Conservation (phyloP, 2,329 filamentous ascomycete species). For the Akanthomyces uredinophilus region DNA sequence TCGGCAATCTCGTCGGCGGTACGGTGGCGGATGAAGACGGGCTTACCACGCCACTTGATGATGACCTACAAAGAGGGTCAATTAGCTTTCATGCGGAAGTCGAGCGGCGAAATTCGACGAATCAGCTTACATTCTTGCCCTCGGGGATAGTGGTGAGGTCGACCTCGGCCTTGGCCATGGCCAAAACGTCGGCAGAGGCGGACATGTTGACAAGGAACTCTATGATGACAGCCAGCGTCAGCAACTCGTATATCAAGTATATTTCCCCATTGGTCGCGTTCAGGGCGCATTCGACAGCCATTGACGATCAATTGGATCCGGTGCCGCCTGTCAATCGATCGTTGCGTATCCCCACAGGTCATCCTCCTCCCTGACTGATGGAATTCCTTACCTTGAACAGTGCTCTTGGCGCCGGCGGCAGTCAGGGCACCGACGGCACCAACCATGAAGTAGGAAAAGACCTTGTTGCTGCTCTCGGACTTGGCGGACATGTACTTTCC, state of each 20-base stretch:
- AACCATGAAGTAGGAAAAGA: slow-evolving; percentile 98
- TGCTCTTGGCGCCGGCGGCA: slow-evolving; percentile 93
- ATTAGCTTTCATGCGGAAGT: background rate
- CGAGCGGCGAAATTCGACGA: background rate
- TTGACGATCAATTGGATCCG: slow-evolving; percentile 7
- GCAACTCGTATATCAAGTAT: slow-evolving; percentile 18
- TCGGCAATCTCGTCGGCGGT: slow-evolving; percentile 90
- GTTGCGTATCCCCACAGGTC: background rate
- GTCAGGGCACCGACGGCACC: slow-evolving; percentile 88
- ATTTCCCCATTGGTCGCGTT: background rate
- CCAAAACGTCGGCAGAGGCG: slow-evolving; percentile 94
- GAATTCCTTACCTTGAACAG: slow-evolving; percentile 78
- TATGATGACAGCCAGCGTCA: slow-evolving; percentile 35
- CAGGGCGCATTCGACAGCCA: background rate
- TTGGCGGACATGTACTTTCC: slow-evolving; percentile 73
- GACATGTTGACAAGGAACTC: slow-evolving; percentile 99
- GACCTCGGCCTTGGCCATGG: slow-evolving; percentile 99
- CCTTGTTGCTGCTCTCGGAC: slow-evolving; percentile 65
- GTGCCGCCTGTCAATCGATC: background rate
- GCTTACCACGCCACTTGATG: slow-evolving; percentile 99
- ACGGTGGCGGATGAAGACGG: slow-evolving; percentile 98
- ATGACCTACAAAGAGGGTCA: slow-evolving; percentile 60
- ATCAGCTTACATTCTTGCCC: slow-evolving; percentile 87
- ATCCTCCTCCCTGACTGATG: background rate
- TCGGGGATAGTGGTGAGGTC: slow-evolving; percentile 89